phyloP scores from a whole-genome alignment of 805 yeast genomes.

The Pichia insulana region DNA sequence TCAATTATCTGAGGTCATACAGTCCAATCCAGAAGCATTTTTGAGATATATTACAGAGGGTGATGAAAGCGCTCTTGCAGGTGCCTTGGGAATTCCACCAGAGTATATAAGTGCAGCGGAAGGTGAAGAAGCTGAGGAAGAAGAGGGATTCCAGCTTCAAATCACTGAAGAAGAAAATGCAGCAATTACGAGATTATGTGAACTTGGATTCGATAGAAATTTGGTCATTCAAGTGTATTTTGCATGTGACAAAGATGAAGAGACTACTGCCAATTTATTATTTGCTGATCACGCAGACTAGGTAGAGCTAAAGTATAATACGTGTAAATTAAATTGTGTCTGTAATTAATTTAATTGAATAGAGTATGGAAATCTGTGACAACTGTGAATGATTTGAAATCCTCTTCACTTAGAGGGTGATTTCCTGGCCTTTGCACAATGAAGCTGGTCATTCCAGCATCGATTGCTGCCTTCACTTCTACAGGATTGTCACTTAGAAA shows the following conservation, averaged over 20 bases:
- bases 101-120: slow-evolving; percentile 30
- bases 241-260: slow-evolving; percentile 98
- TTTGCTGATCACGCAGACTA: slow-evolving; percentile 47
- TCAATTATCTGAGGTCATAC: slow-evolving; percentile 70
- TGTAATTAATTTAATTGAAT: neutral
- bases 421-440: slow-evolving; percentile 76
- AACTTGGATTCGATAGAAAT: slow-evolving; percentile 84
- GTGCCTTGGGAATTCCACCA: slow-evolving; percentile 33
- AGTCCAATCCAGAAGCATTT: slow-evolving; percentile 84
- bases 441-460: slow-evolving; percentile 49
- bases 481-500: slow-evolving; percentile 75
- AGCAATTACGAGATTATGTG: slow-evolving; percentile 86
- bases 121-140: slow-evolving; percentile 32
- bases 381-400: slow-evolving; percentile 19
- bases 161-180: slow-evolving; percentile 77
- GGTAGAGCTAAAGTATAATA: neutral
- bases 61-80: slow-evolving; percentile 45
- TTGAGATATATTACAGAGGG: slow-evolving; percentile 62
- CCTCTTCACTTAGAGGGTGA: slow-evolving; percentile 35
- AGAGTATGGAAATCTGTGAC: slow-evolving; percentile 27
- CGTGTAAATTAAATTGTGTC: neutral
- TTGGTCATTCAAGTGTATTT: slow-evolving; percentile 87
- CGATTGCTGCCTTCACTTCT: slow-evolving; percentile 70
- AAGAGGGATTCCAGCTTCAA: slow-evolving; percentile 36
- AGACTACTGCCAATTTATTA: slow-evolving; percentile 87